Evolutionary conservation across 495 filamentous ascomycete genomes (phyloP).

Genomic region (Aspergillus homomorphus): DNA sequence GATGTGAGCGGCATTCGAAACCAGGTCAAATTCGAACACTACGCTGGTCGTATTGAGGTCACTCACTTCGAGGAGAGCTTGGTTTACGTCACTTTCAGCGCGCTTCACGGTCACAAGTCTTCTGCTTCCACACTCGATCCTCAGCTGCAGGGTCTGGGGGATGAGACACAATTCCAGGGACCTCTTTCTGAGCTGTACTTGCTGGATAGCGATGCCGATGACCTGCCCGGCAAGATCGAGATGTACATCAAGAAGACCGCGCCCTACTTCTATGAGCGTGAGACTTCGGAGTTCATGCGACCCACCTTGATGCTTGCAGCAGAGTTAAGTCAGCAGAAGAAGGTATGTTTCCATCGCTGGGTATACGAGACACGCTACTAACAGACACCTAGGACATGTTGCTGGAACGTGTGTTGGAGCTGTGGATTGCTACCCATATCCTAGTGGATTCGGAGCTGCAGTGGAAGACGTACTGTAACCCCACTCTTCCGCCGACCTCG

Average conservation of each 20-base stretch:
- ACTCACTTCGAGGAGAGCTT: conserved; percentile 62
- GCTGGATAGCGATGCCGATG: conserved; percentile 65
- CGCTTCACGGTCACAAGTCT: conserved; percentile 44
- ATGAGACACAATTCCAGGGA: conserved; percentile 41
- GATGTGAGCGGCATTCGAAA: conserved; percentile 59
- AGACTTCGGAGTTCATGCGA: conserved; percentile 66
- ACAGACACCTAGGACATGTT: conserved; percentile 51
- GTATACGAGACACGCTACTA: conserved; percentile 2
- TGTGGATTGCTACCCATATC: conserved; percentile 75
- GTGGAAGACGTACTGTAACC: conserved; percentile 61
- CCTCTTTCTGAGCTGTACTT: conserved; percentile 50
- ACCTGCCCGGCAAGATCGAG: conserved; percentile 64
- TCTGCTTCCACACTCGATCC: conserved; percentile 50
- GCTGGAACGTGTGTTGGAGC: conserved; percentile 63
- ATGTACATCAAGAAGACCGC: conserved; percentile 65
- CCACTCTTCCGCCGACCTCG: conserved; percentile 43
- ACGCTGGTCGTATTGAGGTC: conserved; percentile 62
- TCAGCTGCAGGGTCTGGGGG: conserved; percentile 50
- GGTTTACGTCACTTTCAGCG: conserved; percentile 50
- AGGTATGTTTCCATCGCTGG: conserved; percentile 28
- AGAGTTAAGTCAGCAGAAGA: conserved; percentile 51
- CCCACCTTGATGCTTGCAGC: conserved; percentile 61
- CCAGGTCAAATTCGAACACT: conserved; percentile 53
- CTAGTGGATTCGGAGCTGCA: conserved; percentile 62
- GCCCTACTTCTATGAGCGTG: conserved; percentile 58